phyloP scores from a whole-genome alignment of 2,329 filamentous ascomycete genomes.

The Meredithiella fracta region DNA sequence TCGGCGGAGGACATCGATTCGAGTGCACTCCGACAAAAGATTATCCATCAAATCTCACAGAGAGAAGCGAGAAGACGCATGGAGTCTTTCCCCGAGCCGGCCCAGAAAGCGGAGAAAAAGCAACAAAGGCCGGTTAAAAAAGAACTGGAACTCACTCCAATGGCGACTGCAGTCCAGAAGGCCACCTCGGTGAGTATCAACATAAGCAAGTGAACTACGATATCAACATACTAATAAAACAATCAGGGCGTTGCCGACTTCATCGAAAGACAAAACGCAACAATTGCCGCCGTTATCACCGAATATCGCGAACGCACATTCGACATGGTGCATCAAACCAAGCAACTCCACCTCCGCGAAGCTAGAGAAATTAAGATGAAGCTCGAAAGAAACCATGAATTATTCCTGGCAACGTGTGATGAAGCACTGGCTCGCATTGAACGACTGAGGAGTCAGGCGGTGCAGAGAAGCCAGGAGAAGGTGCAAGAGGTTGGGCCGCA shows the following conservation, averaged over 20 bases:
- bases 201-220: not conserved
- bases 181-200: slow-evolving; percentile 11
- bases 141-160: not conserved
- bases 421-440: not conserved
- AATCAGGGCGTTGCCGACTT: slow-evolving; percentile 8
- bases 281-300: slow-evolving; percentile 5
- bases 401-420: slow-evolving; percentile 7
- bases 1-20: not conserved
- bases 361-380: not conserved
- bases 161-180: slow-evolving; percentile 2
- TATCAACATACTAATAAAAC: not conserved
- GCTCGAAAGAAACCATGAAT: slow-evolving; percentile 6
- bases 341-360: slow-evolving; percentile 5
- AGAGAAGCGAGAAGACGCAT: slow-evolving; percentile 4
- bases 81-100: not conserved
- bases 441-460: not conserved
- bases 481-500: not conserved
- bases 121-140: not conserved
- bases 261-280: slow-evolving; percentile 4
- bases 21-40: not conserved
- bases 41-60: slow-evolving; percentile 5
- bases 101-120: not conserved
- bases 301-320: slow-evolving; percentile 5
- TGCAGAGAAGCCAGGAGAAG: not conserved
- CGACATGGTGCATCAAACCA: slow-evolving; percentile 3